Evolutionary conservation across 768 basidiomycete genomes (phyloP).

Genomic region (Phylloporus scabripes): DNA sequence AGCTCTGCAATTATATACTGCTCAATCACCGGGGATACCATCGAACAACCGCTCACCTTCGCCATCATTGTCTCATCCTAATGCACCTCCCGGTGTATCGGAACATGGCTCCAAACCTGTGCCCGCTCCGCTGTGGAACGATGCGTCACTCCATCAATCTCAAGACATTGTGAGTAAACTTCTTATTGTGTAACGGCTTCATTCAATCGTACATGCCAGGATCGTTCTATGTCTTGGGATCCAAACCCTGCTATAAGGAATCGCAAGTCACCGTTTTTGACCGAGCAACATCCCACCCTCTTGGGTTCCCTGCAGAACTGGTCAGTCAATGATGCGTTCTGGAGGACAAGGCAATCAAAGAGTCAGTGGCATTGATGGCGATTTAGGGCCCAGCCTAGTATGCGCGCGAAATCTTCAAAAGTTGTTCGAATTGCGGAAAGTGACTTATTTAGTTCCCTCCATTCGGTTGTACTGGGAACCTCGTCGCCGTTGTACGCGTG

Average conservation of each 20-base stretch:
- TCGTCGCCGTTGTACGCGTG: constrained; percentile 65
- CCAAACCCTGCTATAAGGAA: constrained; percentile 32
- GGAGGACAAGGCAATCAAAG: not conserved
- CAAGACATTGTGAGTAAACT: constrained; percentile 13
- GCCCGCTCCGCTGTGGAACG: constrained; percentile 18
- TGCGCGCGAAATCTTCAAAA: constrained; percentile 35
- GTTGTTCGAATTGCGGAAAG: constrained; percentile 41
- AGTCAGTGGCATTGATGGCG: constrained; percentile 2
- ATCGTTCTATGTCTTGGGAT: constrained; percentile 61
- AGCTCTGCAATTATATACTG: constrained; percentile 32
- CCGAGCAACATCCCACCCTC: constrained; percentile 53
- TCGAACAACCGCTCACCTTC: not conserved
- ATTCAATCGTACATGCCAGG: constrained; percentile 30
- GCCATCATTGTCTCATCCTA: not conserved
- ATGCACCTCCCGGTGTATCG: not conserved
- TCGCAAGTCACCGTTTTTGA: constrained; percentile 53
- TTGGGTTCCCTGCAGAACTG: constrained; percentile 55
- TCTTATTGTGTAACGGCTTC: not conserved
- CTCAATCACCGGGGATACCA: not conserved
- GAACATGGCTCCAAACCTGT: not conserved
- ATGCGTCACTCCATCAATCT: constrained; percentile 4
- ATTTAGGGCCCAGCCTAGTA: constrained; percentile 44
- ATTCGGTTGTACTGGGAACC: constrained; percentile 55
- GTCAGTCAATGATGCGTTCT: constrained; percentile 35
- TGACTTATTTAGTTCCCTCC: constrained; percentile 50